Percentiles rank a stretch among this genome's conserved stretches.
Conservation (phyloP, 163 green algal genomes). For the Smithsoniella earleae region DNA sequence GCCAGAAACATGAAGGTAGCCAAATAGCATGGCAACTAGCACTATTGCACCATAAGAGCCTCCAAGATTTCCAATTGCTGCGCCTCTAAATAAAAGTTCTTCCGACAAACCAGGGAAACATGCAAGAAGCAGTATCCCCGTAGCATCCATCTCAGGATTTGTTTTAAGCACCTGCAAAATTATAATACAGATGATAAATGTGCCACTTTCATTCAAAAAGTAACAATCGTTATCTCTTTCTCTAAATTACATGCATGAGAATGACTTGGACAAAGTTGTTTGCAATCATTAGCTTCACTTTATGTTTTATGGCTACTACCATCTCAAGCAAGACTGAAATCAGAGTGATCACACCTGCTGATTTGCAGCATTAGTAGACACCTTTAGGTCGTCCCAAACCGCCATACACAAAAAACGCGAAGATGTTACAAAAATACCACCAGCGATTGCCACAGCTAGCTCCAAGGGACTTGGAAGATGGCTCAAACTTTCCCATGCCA, state of each 20-base stretch:
- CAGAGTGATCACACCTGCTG: not conserved
- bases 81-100: slow-evolving; percentile 12
- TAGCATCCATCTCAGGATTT: not conserved
- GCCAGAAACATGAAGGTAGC: slow-evolving; percentile 16
- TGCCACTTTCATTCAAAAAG: not conserved
- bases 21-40: slow-evolving; percentile 9
- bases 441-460: not conserved
- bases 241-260: not conserved
- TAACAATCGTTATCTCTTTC: not conserved
- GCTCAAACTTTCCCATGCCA: not conserved
- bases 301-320: too few species aligned
- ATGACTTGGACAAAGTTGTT: not conserved
- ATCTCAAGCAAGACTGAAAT: not conserved
- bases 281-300: too few species aligned
- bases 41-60: not conserved
- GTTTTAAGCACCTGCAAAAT: slow-evolving; percentile 8
- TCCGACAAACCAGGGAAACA: slow-evolving; percentile 1
- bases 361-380: not conserved
- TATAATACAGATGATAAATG: not conserved
- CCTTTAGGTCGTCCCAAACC: not conserved
- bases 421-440: not conserved
- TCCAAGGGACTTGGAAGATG: not conserved
- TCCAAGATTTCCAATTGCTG: slow-evolving; percentile 8
- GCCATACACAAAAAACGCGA: not conserved
- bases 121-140: not conserved